These are phyloP conservation scores for Kernera saxatilis DNA, from an alignment of 345 rosid species.

Conservation along the genomic window DNA sequence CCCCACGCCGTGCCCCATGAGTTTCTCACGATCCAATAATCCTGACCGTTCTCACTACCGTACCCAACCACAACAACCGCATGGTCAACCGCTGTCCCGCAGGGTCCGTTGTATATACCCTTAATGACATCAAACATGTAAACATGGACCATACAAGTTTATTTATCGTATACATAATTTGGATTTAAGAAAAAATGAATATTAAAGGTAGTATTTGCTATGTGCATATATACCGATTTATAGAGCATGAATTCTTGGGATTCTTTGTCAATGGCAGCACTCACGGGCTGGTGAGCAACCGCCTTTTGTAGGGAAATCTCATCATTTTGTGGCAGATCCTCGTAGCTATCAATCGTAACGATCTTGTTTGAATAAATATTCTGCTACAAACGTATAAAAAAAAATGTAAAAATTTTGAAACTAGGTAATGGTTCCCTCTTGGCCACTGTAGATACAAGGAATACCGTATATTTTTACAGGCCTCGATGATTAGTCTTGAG, in stretches of 20 bases:
- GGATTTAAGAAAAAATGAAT: not conserved
- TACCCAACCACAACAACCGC: conserved; percentile 79
- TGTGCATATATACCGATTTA: conserved; percentile 19
- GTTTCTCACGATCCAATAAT: conserved; percentile 75
- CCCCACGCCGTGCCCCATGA: conserved; percentile 88
- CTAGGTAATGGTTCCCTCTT: not conserved
- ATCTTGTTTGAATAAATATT: not conserved
- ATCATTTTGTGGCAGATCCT: conserved; percentile 9
- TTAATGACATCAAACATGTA: conserved; percentile 19
- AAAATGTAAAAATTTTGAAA: not conserved
- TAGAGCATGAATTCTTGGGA: conserved; percentile 22
- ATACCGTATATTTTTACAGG: no score
- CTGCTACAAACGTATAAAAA: not conserved
- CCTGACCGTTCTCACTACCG: conserved; percentile 63
- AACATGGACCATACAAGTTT: not conserved
- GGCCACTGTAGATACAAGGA: no score
- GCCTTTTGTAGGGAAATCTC: conserved; percentile 8
- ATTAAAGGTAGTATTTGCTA: not conserved
- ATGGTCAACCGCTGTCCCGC: conserved; percentile 74
- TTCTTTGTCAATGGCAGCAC: conserved; percentile 14
- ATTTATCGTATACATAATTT: not conserved
- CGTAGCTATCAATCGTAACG: conserved; percentile 9
- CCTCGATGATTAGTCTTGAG: no score
- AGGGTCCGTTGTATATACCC: conserved; percentile 63
- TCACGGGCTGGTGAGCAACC: conserved; percentile 29